A percentile compares a stretch with the other conserved stretches of the same genome.
phyloP scores from a whole-genome alignment of 106 monocot genomes.

The Phalaenopsis equestris region DNA sequence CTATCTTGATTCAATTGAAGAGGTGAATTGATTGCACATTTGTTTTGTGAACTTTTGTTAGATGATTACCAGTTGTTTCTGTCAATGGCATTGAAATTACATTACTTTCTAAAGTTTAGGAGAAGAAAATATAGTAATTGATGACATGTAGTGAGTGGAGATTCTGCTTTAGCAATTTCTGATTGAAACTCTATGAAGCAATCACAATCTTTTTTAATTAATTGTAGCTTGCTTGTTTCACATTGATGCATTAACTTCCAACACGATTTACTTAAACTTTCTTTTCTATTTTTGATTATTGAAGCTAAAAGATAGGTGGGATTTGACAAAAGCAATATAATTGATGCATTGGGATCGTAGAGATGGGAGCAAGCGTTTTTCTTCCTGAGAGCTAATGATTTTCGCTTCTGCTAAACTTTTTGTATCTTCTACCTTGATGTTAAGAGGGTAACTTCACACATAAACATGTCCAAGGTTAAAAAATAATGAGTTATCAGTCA shows the following conservation, averaged over 20 bases:
- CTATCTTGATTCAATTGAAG: constrained; percentile 73
- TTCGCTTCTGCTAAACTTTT: not conserved
- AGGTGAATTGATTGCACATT: constrained; percentile 34
- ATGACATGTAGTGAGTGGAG: not conserved
- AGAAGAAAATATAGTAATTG: not conserved
- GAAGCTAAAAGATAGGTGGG: not conserved
- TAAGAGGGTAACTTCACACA: not conserved
- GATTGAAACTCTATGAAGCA: not conserved
- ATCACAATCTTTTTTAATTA: not conserved
- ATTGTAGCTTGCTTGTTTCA: not conserved
- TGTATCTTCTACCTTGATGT: not conserved
- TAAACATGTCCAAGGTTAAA: not conserved
- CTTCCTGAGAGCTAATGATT: not conserved
- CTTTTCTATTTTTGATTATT: not conserved
- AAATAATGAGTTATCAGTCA: not conserved
- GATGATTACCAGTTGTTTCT: not conserved
- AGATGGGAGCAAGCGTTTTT: not conserved
- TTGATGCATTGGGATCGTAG: not conserved
- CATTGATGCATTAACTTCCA: not conserved
- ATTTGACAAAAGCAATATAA: not conserved
- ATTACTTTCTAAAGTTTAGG: not conserved
- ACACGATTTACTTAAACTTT: not conserved
- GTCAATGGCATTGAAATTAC: not conserved
- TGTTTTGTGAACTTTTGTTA: not conserved
- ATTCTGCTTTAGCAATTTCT: not conserved